These are phyloP conservation scores for Cicer judaicum DNA, from an alignment of 306 rosid species.

Conservation along the genomic window DNA sequence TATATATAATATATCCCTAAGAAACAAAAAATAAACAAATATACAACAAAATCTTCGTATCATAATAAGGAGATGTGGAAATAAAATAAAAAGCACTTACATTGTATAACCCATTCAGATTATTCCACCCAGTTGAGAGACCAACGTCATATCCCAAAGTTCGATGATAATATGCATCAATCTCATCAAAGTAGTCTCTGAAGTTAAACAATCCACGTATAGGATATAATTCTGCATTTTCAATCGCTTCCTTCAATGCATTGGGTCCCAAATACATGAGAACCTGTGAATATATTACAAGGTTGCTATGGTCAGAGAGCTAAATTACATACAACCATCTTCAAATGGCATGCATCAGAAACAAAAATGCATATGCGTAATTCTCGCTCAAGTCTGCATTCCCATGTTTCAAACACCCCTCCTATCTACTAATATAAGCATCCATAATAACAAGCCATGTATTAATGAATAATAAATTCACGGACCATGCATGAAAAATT, in stretches of 20 bases:
- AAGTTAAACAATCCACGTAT: conserved; percentile 92
- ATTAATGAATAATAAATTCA: conserved; percentile 34
- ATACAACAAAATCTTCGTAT: not conserved
- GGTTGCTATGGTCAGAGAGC: conserved; percentile 33
- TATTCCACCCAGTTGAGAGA: conserved; percentile 82
- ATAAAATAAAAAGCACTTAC: conserved; percentile 58
- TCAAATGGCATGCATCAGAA: conserved; percentile 34
- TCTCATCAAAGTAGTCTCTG: conserved; percentile 79
- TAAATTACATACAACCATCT: conserved; percentile 37
- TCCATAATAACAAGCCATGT: conserved; percentile 16
- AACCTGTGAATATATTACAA: conserved; percentile 64
- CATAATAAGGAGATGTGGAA: conserved; percentile 9
- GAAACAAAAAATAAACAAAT: not conserved
- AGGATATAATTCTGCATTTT: conserved; percentile 87
- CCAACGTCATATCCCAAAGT: conserved; percentile 75
- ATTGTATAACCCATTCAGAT: conserved; percentile 76
- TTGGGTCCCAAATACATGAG: conserved; percentile 89
- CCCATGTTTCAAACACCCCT: conserved; percentile 19
- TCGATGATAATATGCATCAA: conserved; percentile 84
- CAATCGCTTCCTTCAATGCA: conserved; percentile 72
- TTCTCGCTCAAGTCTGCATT: conserved; percentile 8
- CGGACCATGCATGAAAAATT: conserved; percentile 5
- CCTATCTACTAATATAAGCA: conserved; percentile 28
- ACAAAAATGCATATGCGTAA: not conserved
- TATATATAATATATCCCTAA: not conserved